Evolutionary conservation across 163 green algal genomes (phyloP), one percentile per base, ranked within the genome.

Genomic region (Scenedesmus sp.): DNA sequence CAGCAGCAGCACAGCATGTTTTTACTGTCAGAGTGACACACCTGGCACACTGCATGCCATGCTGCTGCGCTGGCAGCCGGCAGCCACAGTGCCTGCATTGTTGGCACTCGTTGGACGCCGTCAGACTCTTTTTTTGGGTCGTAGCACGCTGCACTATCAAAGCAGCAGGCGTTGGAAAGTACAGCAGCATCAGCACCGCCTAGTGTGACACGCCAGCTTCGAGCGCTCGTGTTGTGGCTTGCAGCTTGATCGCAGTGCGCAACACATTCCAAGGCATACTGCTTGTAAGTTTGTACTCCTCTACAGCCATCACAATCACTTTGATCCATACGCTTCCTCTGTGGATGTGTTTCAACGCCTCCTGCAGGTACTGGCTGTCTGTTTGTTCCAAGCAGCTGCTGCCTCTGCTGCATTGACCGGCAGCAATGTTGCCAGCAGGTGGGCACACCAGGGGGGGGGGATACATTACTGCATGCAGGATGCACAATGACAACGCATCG

Each of bases 281-380:
- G 34, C 34, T 46, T 46, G 34, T 46, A 46, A 46, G 34, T 46
- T 46, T 46, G 34, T 46, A 46, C 34, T 46, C 34, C 34, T 46
- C 34, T 46, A 46, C 34, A 46, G 34, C 34, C 34, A 46, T 46
- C 34, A 46, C 34, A 46, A 46, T 46, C 34, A 46, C 34, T 46
- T 46, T 46, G 34, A 46, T 46, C 34, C 34, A 46, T 46, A 46
- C 34, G 34, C 34, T 46, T 46, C 34, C 34, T 46, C 34, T 46
- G 34, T 46, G 34, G 34, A 46, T 46, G 34, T 46, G 34, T 46
- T 46, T 46, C 34, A 46, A 46, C 34, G 34, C 34, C 34, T 46
- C 34, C 10, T 86, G 66, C 54, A 90, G 85, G 87, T 87, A 26
- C 74, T 87, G 26, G 76, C 87, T 4, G 23, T 62, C 57, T 87